Percentiles rank a stretch among this genome's conserved stretches.
phyloP scores from a whole-genome alignment of 2,329 filamentous ascomycete genomes.

The Colletotrichum filicis region DNA sequence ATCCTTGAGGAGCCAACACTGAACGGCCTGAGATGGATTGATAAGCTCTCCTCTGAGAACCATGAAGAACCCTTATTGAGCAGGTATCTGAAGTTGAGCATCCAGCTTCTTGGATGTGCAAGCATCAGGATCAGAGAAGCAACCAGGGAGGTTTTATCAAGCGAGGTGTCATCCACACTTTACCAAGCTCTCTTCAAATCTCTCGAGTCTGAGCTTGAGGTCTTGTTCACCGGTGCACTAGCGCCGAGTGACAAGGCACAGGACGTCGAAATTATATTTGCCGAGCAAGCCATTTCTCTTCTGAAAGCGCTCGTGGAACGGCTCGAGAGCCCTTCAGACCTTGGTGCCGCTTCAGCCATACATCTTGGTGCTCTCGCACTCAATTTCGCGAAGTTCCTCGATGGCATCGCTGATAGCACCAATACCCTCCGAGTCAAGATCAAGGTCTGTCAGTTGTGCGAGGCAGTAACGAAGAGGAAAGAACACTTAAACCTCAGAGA shows the following conservation, averaged over 20 bases:
- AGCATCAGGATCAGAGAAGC: conserved; percentile 74
- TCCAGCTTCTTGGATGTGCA: conserved; percentile 72
- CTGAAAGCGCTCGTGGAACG: conserved; percentile 72
- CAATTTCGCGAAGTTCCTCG: conserved; percentile 75
- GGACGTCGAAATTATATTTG: conserved; percentile 73
- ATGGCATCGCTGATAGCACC: conserved; percentile 65
- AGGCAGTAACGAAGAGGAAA: conserved; percentile 73
- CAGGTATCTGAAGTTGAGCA: conserved; percentile 70
- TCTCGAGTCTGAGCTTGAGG: conserved; percentile 72
- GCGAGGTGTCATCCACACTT: conserved; percentile 70
- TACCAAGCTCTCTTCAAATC: conserved; percentile 73
- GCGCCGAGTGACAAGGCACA: conserved; percentile 62
- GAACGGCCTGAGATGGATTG: conserved; percentile 72
- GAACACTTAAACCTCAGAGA: conserved; percentile 76
- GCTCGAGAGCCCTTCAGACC: conserved; percentile 71
- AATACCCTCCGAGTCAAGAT: conserved; percentile 73
- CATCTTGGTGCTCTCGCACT: conserved; percentile 72
- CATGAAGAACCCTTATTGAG: conserved; percentile 70
- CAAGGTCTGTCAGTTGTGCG: conserved; percentile 75
- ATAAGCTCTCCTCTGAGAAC: conserved; percentile 67
- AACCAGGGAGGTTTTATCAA: conserved; percentile 73
- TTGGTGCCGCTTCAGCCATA: conserved; percentile 70
- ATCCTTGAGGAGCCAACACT: conserved; percentile 68
- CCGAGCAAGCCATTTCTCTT: conserved; percentile 73
- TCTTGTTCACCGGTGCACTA: conserved; percentile 68